Percentiles rank a stretch among this genome's conserved stretches.
Evolutionary conservation across 1,284 basidiomycete genomes (phyloP).

Genomic region (Mycena sp.): DNA sequence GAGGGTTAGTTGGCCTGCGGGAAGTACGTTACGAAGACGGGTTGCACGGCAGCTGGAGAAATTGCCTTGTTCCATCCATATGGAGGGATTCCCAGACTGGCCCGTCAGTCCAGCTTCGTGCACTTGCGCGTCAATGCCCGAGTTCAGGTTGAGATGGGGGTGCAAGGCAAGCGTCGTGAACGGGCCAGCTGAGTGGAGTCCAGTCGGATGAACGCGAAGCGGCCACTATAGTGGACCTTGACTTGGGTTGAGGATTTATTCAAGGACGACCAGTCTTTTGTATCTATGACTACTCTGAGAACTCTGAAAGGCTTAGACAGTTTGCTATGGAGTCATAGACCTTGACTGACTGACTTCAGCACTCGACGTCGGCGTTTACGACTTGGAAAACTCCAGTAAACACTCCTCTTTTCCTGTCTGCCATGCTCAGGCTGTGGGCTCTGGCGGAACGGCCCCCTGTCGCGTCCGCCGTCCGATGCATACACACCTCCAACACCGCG

Average conservation of each 20-base stretch:
- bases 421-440: slow-evolving; percentile 35
- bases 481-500: slow-evolving; percentile 46
- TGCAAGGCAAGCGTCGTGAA: slow-evolving; percentile 24
- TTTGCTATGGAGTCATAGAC: too few relatives aligned
- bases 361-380: too few relatives aligned
- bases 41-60: slow-evolving; percentile 3
- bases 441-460: slow-evolving; percentile 48
- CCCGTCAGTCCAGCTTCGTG: slow-evolving; percentile 68
- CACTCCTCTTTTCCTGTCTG: neutral
- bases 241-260: too few relatives aligned
- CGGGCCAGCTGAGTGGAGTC: slow-evolving; percentile 37
- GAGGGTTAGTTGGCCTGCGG: slow-evolving; percentile 63
- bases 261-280: too few relatives aligned
- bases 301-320: too few relatives aligned
- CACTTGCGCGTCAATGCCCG: slow-evolving; percentile 54
- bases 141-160: slow-evolving; percentile 36
- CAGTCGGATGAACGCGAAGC: neutral
- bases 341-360: too few relatives aligned
- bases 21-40: neutral
- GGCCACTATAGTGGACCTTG: too few relatives aligned
- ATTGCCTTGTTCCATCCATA: slow-evolving; percentile 85
- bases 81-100: slow-evolving; percentile 68
- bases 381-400: slow-evolving; percentile 46
- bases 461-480: slow-evolving; percentile 30
- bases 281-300: too few relatives aligned